Conservation (phyloP, 441 rosid species). For the Kokia cookei region DNA sequence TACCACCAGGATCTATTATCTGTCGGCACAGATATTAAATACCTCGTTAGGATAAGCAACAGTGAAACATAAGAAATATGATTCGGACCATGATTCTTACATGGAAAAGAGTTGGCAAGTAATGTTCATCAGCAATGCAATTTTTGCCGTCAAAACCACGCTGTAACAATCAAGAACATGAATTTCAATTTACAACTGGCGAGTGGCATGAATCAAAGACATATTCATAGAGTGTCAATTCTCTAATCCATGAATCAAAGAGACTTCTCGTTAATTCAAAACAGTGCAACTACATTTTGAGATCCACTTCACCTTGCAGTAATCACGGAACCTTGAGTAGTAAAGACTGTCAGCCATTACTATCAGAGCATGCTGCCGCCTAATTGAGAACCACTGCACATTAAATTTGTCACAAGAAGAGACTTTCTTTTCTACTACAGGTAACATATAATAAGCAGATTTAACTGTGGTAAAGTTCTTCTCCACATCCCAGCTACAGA, state of each 20-base stretch:
- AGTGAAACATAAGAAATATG: neutral
- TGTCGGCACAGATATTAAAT: conserved; percentile 16
- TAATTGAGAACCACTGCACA: conserved; percentile 95
- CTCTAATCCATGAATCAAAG: neutral
- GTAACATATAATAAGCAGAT: no score
- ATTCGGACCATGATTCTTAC: conserved; percentile 36
- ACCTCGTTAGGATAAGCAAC: neutral
- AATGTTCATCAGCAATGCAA: conserved; percentile 97
- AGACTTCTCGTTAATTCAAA: neutral
- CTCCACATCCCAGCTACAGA: neutral
- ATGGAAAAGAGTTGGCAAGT: conserved; percentile 80
- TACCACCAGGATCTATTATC: conserved; percentile 85
- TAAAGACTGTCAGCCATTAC: conserved; percentile 81
- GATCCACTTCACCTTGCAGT: conserved; percentile 60
- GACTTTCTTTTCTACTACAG: no score
- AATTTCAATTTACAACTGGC: neutral
- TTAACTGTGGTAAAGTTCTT: neutral
- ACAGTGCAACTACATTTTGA: neutral
- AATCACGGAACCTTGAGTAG: conserved; percentile 78
- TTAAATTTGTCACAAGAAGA: conserved; percentile 1
- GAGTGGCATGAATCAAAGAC: neutral
- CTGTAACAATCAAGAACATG: conserved; percentile 41
- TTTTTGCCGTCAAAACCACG: conserved; percentile 85
- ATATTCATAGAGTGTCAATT: neutral
- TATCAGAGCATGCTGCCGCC: conserved; percentile 91